Base-by-base conservation (phyloP, 495 filamentous ascomycete genomes). In the Podospora bellae-mahoneyi region DNA sequence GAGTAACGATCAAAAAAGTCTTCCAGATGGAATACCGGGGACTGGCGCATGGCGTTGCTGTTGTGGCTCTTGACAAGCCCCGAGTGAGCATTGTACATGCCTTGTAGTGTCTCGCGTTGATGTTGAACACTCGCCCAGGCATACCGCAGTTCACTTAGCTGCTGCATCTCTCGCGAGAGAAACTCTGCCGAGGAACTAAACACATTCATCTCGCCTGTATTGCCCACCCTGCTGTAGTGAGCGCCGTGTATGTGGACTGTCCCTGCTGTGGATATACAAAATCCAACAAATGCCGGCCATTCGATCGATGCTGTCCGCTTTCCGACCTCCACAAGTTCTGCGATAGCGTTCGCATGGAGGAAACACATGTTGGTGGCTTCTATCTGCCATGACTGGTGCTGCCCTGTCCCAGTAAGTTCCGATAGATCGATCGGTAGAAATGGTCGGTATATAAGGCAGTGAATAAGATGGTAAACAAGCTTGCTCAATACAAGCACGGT, bases 341-440 rank as follows among this genome's bases (percentile, higher is more conserved):
- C 88, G 62, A 96, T 92, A 0, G 91, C 91, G 76, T 94, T 96
- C 9, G 92, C 91, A 70, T 96, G 92, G 18, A 91, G 83, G 76
- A 96, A 94, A 76, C 92, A 94, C 63, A 93, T 84, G 67, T 93
- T 92, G 0, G 91, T 94, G 0, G 91, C 90, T 72, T 93, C 91
- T 63, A 94, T 94, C 76, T 94, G 92, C 92, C 92, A 96, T 44
- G 90, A 92, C 74, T 94, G 91, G 69, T 96, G 91, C 72, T 94
- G 92, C 0, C 91, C 90, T 0, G 87, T 88, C 20, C 90, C 90
- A 48, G 90, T 85, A 7, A 94, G 82, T 70, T 94, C 91, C 23
- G 89, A 85, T 9, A 94, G 82, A 78, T 94, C 91, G 55, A 96
- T 90, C 2, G 92, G 92, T 16, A 96, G 82, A 73, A 94, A 96